These are phyloP conservation scores for Dendrobium huoshanense DNA, from an alignment of 106 monocot species.

Conservation along the genomic window DNA sequence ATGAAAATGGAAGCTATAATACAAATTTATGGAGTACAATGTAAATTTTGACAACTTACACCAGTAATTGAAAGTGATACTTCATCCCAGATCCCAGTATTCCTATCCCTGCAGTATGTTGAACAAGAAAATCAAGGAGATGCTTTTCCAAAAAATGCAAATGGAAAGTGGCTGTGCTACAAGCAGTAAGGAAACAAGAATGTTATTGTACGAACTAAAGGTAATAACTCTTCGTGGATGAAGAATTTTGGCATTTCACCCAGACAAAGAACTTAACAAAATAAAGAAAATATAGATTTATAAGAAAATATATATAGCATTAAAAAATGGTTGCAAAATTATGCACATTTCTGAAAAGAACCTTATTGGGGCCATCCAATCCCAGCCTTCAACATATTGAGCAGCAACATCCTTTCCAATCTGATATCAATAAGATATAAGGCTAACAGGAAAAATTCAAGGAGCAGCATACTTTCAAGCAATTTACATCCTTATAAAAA, in stretches of 20 bases:
- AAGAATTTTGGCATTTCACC: neutral
- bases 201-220: neutral
- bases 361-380: slow-evolving; percentile 99
- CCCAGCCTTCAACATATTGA: slow-evolving; percentile 99
- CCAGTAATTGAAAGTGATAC: slow-evolving; percentile 80
- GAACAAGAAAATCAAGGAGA: neutral
- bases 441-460: neutral
- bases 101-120: slow-evolving; percentile 74
- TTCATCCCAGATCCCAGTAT: slow-evolving; percentile 99
- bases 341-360: slow-evolving; percentile 14
- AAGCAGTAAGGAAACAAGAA: neutral
- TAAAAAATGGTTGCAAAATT: neutral
- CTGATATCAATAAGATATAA: slow-evolving; percentile 25
- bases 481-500: neutral
- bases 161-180: neutral
- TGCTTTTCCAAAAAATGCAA: neutral
- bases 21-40: neutral
- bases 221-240: neutral
- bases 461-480: neutral
- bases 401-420: slow-evolving; percentile 98
- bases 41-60: slow-evolving; percentile 37
- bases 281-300: neutral
- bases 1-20: neutral
- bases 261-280: too few species aligned
- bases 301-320: neutral